Conservation (phyloP, 2,329 filamentous ascomycete species). For the Cadophora sp. region DNA sequence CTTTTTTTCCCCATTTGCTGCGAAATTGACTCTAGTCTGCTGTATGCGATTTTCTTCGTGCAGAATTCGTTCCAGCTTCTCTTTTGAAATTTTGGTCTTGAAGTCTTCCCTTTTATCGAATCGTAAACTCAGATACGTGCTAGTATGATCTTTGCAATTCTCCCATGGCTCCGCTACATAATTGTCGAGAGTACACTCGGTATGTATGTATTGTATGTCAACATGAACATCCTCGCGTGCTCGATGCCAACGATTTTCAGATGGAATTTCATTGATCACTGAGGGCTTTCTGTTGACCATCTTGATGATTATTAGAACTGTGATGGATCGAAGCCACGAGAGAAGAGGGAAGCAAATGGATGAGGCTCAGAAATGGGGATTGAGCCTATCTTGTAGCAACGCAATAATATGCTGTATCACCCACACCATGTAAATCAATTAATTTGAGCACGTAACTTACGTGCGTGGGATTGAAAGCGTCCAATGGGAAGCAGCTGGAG, state of each 20-base stretch:
- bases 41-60: conserved; percentile 22
- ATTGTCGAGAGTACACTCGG: background rate
- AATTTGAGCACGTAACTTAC: background rate
- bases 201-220: conserved; percentile 25
- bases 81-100: conserved; percentile 8
- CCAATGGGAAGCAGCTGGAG: background rate
- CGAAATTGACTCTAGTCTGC: conserved; percentile 25
- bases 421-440: background rate
- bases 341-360: background rate
- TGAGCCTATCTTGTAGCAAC: background rate
- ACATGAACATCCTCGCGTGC: conserved; percentile 25
- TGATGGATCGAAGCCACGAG: background rate
- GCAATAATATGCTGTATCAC: background rate
- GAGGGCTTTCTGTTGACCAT: background rate
- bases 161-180: conserved; percentile 26
- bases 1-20: conserved; percentile 2
- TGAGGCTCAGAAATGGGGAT: background rate
- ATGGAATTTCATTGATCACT: conserved; percentile 3
- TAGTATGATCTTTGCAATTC: conserved; percentile 21
- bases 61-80: background rate
- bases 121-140: conserved; percentile 23
- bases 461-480: background rate
- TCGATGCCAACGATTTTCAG: background rate
- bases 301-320: background rate
- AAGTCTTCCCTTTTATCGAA: conserved; percentile 21